These are phyloP conservation scores for Pythium coloratum DNA, from an alignment of 352 stramenopile species.

Conservation along the genomic window DNA sequence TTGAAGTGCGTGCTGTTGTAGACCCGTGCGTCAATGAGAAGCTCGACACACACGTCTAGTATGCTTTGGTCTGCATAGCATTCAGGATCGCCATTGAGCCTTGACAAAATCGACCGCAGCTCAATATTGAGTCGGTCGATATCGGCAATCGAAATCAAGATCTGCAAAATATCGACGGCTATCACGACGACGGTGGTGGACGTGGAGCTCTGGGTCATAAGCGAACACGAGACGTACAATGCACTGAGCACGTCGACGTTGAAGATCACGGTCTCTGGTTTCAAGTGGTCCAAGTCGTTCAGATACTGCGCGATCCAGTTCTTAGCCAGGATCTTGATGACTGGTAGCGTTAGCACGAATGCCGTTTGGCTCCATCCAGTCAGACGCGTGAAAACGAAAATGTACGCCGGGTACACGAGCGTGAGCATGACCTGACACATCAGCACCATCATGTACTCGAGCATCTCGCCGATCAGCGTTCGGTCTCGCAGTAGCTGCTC, in stretches of 20 bases:
- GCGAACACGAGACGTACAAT: slow-evolving; percentile 35
- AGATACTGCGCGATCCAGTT: slow-evolving; percentile 25
- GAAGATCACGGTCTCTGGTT: slow-evolving; percentile 45
- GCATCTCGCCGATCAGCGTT: slow-evolving; percentile 19
- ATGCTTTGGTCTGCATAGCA: too few species aligned
- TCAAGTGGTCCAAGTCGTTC: slow-evolving; percentile 26
- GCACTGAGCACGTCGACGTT: slow-evolving; percentile 47
- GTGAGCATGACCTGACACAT: slow-evolving; percentile 33
- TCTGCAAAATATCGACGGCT: slow-evolving; percentile 30
- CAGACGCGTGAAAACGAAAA: slow-evolving; percentile 31
- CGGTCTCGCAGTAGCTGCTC: slow-evolving; percentile 2
- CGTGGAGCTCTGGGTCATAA: slow-evolving; percentile 28
- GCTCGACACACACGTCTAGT: too few species aligned
- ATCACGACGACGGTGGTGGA: slow-evolving; percentile 32
- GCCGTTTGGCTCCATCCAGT: slow-evolving; percentile 17
- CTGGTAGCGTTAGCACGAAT: slow-evolving; percentile 36
- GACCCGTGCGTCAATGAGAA: too few species aligned
- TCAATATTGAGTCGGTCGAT: not conserved
- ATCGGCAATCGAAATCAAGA: slow-evolving; percentile 28
- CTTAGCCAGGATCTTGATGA: slow-evolving; percentile 47
- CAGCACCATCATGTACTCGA: slow-evolving; percentile 28
- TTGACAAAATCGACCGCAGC: slow-evolving; percentile 10
- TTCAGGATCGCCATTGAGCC: slow-evolving; percentile 3
- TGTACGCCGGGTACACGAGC: slow-evolving; percentile 42
- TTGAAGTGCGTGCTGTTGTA: too few species aligned